These are phyloP conservation scores for Leccinum pachyderme DNA, from an alignment of 1,284 basidiomycete genomes.

Conservation along the genomic window DNA sequence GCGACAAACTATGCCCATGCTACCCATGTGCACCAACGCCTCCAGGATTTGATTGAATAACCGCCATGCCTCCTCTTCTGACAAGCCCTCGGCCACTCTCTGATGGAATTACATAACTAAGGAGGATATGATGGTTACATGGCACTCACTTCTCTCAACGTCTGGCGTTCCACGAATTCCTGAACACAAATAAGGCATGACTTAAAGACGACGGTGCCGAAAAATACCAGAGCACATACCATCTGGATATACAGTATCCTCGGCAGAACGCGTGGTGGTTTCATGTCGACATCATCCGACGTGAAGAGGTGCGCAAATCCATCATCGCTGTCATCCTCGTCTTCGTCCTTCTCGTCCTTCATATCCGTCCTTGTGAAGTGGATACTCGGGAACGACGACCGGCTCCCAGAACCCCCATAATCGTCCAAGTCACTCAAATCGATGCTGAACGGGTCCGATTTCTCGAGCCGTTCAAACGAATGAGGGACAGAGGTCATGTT, in stretches of 20 bases:
- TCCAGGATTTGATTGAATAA: slow-evolving; percentile 92
- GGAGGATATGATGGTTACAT: slow-evolving; percentile 7
- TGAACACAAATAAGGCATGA: slow-evolving; percentile 27
- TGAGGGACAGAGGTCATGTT: slow-evolving; percentile 54
- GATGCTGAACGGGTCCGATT: slow-evolving; percentile 52
- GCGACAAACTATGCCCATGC: slow-evolving; percentile 68
- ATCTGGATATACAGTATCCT: slow-evolving; percentile 88
- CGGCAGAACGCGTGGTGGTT: slow-evolving; percentile 43
- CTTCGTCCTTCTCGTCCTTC: slow-evolving; percentile 42
- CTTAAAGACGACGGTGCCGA: background rate
- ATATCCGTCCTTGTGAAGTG: slow-evolving; percentile 56
- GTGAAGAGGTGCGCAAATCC: slow-evolving; percentile 40
- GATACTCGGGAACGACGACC: slow-evolving; percentile 75
- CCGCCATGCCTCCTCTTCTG: slow-evolving; percentile 86
- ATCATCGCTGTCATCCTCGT: slow-evolving; percentile 38
- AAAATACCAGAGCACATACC: slow-evolving; percentile 42
- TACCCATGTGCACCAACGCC: slow-evolving; percentile 88
- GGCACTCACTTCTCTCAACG: slow-evolving; percentile 63
- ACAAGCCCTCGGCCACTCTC: slow-evolving; percentile 77
- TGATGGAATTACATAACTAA: slow-evolving; percentile 28
- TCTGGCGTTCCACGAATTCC: slow-evolving; percentile 89
- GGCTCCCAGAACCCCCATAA: slow-evolving; percentile 45
- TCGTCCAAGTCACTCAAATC: slow-evolving; percentile 62
- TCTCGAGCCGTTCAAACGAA: slow-evolving; percentile 33
- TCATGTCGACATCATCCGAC: slow-evolving; percentile 25